Conservation (phyloP, 352 stramenopile species). For the Salisapilia sapeloensis region DNA sequence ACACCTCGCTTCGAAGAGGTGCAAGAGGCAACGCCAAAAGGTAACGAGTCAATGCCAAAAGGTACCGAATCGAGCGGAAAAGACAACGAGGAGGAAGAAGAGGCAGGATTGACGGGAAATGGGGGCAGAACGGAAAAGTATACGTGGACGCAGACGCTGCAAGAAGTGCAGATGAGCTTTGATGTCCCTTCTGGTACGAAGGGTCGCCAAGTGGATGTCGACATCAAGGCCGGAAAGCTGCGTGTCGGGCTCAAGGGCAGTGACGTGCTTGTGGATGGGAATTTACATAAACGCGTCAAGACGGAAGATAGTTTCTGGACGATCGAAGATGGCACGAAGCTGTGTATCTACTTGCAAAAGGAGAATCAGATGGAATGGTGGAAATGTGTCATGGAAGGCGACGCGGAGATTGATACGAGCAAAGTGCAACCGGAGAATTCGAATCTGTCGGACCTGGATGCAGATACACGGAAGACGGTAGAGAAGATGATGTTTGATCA, state of each 20-base stretch:
- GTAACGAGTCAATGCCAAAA: constrained; percentile 9
- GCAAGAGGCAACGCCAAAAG: constrained; percentile 27
- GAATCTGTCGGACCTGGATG: constrained; percentile 94
- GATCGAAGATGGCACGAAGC: constrained; percentile 81
- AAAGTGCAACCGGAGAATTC: constrained; percentile 99
- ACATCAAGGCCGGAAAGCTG: constrained; percentile 84
- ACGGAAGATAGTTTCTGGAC: constrained; percentile 99
- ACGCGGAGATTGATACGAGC: constrained; percentile 95
- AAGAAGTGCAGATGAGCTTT: constrained; percentile 89
- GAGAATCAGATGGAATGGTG: constrained; percentile 99
- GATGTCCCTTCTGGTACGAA: constrained; percentile 87
- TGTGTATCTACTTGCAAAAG: constrained; percentile 93
- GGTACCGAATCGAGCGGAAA: constrained; percentile 7
- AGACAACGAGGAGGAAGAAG: constrained; percentile 28
- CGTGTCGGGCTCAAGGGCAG: constrained; percentile 78
- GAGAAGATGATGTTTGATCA: constrained; percentile 99
- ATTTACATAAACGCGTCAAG: constrained; percentile 90
- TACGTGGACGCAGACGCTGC: constrained; percentile 95
- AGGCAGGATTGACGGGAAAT: constrained; percentile 82
- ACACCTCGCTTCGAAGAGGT: constrained; percentile 70
- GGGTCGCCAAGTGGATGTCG: constrained; percentile 84
- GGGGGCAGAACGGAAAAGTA: constrained; percentile 89
- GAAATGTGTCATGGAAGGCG: constrained; percentile 89
- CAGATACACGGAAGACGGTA: constrained; percentile 96
- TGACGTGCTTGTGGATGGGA: constrained; percentile 74